phyloP scores from a whole-genome alignment of 257 asterid genomes.

The Lithospermum erythrorhizon region DNA sequence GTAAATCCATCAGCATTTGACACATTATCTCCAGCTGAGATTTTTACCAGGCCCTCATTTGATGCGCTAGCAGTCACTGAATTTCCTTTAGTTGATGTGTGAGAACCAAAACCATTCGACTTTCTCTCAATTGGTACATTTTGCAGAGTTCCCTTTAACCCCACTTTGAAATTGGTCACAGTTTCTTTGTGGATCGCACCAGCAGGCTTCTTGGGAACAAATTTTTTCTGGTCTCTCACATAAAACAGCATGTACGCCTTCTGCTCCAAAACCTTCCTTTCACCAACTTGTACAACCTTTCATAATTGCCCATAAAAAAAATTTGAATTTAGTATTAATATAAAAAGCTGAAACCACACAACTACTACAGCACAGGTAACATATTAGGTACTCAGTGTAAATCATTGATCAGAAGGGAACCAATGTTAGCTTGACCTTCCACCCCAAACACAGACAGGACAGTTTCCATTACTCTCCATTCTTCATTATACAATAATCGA shows the following conservation, averaged over 20 bases:
- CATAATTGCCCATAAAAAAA: constrained; percentile 2
- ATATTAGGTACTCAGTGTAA: background rate
- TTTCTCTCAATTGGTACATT: constrained; percentile 31
- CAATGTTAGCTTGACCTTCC: background rate
- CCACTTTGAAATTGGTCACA: constrained; percentile 28
- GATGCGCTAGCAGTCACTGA: constrained; percentile 10
- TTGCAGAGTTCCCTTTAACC: constrained; percentile 21
- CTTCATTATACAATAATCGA: no score
- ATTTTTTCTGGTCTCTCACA: constrained; percentile 55
- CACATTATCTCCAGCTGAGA: constrained; percentile 16
- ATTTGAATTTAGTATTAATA: background rate
- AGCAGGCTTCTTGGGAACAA: constrained; percentile 33
- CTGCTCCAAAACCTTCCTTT: constrained; percentile 74
- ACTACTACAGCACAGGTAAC: background rate
- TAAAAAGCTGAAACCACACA: background rate
- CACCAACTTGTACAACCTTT: constrained; percentile 82
- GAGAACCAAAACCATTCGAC: constrained; percentile 17
- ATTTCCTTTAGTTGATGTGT: constrained; percentile 22
- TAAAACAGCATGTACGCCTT: constrained; percentile 96
- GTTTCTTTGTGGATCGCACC: constrained; percentile 34
- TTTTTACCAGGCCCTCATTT: constrained; percentile 20
- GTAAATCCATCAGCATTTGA: constrained; percentile 13
- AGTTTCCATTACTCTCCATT: background rate
- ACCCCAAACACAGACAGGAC: background rate
- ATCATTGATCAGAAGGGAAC: background rate